These are phyloP conservation scores for Allium fistulosum DNA, from an alignment of 106 monocot genomes.

Conservation along the genomic window DNA sequence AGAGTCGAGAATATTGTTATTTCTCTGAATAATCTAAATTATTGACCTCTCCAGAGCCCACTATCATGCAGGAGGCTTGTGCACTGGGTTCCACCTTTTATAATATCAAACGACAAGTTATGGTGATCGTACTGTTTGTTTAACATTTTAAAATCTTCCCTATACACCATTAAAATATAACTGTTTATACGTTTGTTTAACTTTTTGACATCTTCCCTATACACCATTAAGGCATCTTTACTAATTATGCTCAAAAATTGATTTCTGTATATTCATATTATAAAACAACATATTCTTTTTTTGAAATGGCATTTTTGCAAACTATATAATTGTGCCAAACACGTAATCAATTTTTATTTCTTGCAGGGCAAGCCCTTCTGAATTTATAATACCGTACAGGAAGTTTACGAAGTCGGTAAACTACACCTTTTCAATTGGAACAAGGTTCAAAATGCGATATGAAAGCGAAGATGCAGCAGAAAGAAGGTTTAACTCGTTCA, in stretches of 20 bases:
- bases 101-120: no score
- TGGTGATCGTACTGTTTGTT: no score
- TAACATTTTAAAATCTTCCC: no score
- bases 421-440: conserved; percentile 60
- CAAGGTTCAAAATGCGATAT: conserved; percentile 48
- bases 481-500: conserved; percentile 44
- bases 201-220: not conserved
- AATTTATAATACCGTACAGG: conserved; percentile 58
- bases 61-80: no score
- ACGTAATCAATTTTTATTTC: not conserved
- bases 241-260: no score
- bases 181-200: not conserved
- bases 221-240: not conserved
- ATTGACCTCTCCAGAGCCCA: no score
- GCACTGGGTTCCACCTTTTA: no score
- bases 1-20: no score
- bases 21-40: no score
- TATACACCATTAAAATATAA: not conserved
- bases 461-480: conserved; percentile 87
- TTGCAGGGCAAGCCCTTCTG: conserved; percentile 44
- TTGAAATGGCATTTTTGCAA: not conserved
- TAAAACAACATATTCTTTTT: not conserved
- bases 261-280: not conserved
- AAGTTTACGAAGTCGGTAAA: conserved; percentile 50
- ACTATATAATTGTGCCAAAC: not conserved